Conservation (phyloP, 768 basidiomycete species). For the Suillus decipiens region DNA sequence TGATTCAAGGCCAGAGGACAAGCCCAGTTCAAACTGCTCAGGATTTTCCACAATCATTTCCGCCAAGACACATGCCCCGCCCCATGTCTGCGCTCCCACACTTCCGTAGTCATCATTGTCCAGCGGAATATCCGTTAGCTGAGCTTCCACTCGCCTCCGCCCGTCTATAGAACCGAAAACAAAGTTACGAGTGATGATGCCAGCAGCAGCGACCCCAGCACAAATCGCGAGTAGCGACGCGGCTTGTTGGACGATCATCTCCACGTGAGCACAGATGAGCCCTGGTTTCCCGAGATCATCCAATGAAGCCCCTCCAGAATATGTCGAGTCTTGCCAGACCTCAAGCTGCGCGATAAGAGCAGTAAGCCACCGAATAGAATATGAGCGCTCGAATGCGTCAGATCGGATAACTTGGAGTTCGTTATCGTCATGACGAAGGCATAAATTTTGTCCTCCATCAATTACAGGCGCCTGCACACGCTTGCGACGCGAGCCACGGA, state of each 20-base stretch:
- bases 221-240: conserved; percentile 65
- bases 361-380: conserved; percentile 75
- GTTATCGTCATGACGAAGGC: conserved; percentile 2
- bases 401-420: conserved; percentile 40
- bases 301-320: not conserved
- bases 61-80: conserved; percentile 77
- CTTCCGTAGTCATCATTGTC: conserved; percentile 69
- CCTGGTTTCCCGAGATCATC: conserved; percentile 1
- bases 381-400: conserved; percentile 71
- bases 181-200: conserved; percentile 55
- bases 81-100: conserved; percentile 90
- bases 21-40: conserved; percentile 44
- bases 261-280: conserved; percentile 18
- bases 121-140: conserved; percentile 67
- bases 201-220: conserved; percentile 65
- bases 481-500: conserved; percentile 58
- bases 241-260: conserved; percentile 50
- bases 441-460: not conserved
- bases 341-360: conserved; percentile 51
- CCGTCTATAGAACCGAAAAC: conserved; percentile 36
- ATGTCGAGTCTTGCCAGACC: conserved; percentile 7
- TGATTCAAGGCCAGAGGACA: not conserved
- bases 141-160: conserved; percentile 34
- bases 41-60: conserved; percentile 69
- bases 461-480: not conserved